Conservation (phyloP, 176 grass and related monocot genomes). For the Oryza nivara region DNA sequence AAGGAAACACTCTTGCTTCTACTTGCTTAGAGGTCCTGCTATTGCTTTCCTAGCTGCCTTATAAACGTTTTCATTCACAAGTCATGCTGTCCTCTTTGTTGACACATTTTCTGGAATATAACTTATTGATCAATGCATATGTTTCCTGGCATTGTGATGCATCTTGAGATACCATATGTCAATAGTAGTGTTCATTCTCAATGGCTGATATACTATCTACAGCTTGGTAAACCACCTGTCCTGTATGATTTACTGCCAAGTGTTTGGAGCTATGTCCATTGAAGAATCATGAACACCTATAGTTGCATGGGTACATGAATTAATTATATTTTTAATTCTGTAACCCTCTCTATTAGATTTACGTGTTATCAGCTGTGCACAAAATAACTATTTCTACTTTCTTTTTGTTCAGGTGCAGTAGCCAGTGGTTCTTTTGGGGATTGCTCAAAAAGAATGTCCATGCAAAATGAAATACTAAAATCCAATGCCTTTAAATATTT, state of each 20-base stretch:
- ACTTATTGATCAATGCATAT: neutral
- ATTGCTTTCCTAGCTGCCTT: neutral
- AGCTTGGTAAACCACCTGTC: neutral
- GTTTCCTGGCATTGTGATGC: neutral
- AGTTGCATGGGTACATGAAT: conserved; percentile 1
- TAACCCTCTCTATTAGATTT: conserved; percentile 18
- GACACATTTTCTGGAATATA: conserved; percentile 34
- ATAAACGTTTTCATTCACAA: neutral
- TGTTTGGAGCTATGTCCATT: neutral
- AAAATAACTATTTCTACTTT: conserved; percentile 14
- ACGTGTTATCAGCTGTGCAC: neutral
- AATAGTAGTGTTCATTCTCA: neutral
- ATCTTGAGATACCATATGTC: conserved; percentile 11
- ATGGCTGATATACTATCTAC: neutral
- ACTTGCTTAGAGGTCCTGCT: conserved; percentile 22
- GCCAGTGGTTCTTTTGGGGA: conserved; percentile 74
- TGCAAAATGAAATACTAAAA: conserved; percentile 39
- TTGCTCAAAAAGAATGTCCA: conserved; percentile 54
- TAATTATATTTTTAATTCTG: neutral
- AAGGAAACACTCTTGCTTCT: conserved; percentile 1
- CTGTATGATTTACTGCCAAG: neutral
- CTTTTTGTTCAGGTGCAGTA: conserved; percentile 65
- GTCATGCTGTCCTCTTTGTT: conserved; percentile 13
- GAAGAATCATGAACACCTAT: neutral
- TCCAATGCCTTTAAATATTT: conserved; percentile 51